Evolutionary conservation across 192 early-diverging fungal species (phyloP).

Genomic region (Mortierella antarctica): DNA sequence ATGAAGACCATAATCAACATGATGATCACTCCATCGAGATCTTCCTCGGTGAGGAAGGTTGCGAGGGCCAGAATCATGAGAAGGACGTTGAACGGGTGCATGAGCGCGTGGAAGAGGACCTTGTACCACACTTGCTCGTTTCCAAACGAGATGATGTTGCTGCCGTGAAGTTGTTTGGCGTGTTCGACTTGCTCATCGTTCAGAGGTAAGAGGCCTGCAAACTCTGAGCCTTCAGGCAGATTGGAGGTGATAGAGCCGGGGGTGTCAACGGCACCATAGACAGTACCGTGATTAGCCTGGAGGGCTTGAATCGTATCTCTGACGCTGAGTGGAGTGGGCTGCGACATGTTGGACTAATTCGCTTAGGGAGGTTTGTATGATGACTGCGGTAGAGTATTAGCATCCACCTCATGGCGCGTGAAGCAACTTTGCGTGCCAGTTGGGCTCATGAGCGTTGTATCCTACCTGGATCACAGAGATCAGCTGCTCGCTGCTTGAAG

Average conservation of each 20-base stretch:
- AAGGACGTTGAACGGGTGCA: conserved; percentile 59
- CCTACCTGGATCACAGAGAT: conserved; percentile 10
- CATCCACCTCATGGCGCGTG: too few species aligned
- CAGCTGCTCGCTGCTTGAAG: conserved; percentile 10
- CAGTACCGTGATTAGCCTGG: conserved; percentile 21
- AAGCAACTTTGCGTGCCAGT: not conserved
- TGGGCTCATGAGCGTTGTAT: too few species aligned
- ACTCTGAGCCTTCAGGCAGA: not conserved
- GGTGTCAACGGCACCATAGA: conserved; percentile 5
- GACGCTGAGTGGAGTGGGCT: conserved; percentile 6
- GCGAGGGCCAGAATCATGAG: conserved; percentile 42
- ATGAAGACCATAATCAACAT: conserved; percentile 55
- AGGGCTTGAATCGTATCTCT: conserved; percentile 17
- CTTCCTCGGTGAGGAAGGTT: conserved; percentile 17
- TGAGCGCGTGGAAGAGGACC: conserved; percentile 44
- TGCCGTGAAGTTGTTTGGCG: conserved; percentile 15
- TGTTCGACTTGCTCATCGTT: conserved; percentile 32
- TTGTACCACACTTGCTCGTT: conserved; percentile 46
- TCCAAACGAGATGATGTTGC: conserved; percentile 23
- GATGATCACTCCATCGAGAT: conserved; percentile 27
- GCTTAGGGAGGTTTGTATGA: conserved; percentile 38
- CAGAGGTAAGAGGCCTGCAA: conserved; percentile 21
- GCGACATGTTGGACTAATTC: not conserved
- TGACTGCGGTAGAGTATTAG: conserved; percentile 3
- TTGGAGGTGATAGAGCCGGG: conserved; percentile 6